These are phyloP conservation scores for Leccinum subgranulosum DNA, from an alignment of 768 basidiomycete genomes.

Conservation along the genomic window DNA sequence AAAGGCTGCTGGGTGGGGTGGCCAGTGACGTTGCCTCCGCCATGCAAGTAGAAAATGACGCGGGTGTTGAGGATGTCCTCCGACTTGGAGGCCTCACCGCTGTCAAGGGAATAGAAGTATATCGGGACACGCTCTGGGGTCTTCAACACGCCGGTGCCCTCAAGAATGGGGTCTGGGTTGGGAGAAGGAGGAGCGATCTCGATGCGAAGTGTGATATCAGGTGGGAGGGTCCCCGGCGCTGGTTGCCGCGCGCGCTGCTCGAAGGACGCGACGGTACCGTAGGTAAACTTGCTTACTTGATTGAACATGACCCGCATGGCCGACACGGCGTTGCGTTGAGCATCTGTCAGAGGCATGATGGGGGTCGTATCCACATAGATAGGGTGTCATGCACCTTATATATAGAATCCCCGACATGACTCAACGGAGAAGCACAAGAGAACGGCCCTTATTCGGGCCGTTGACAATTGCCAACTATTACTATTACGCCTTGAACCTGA, in stretches of 20 bases:
- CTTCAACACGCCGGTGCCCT: neutral
- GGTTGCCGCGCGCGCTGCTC: conserved; percentile 13
- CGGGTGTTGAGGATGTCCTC: neutral
- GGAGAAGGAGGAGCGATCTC: conserved; percentile 19
- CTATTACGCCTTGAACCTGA: neutral
- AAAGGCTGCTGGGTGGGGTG: conserved; percentile 12
- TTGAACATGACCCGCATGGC: neutral
- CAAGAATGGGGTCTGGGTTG: neutral
- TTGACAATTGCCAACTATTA: neutral
- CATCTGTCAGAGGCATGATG: conserved; percentile 14
- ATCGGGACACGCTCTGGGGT: conserved; percentile 18
- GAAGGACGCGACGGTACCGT: conserved; percentile 4
- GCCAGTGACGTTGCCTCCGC: conserved; percentile 18
- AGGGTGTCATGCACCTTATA: neutral
- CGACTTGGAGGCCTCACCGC: neutral
- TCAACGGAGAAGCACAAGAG: neutral
- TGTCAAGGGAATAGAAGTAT: conserved; percentile 17
- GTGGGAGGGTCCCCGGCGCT: neutral
- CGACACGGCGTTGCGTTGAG: conserved; percentile 11
- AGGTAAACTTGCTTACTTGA: fast-evolving
- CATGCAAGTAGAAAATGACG: conserved; percentile 25
- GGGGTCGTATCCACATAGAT: neutral
- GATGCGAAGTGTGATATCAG: conserved; percentile 11
- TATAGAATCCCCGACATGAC: neutral
- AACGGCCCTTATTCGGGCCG: neutral